Percentiles rank a stretch among this genome's conserved stretches.
These are phyloP conservation scores for Volvariella volvacea DNA, from an alignment of 1,284 basidiomycete genomes.

Conservation along the genomic window DNA sequence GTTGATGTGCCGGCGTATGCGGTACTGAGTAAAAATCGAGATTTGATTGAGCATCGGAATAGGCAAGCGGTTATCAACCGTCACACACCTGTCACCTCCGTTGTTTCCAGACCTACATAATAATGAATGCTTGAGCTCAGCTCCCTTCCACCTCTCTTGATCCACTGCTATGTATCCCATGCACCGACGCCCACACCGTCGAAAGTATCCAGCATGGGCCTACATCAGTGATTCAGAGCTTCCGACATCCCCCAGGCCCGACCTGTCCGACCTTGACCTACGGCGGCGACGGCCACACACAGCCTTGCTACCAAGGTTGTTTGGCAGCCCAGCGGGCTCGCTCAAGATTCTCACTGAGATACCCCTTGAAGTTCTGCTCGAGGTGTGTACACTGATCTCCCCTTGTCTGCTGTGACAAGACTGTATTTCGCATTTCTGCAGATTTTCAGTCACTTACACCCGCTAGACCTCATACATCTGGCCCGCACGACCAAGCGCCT, in stretches of 20 bases:
- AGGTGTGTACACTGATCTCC: slow-evolving; percentile 14
- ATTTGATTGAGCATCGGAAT: no score
- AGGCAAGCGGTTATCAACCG: no score
- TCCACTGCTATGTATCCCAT: not conserved
- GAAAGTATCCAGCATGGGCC: slow-evolving; percentile 3
- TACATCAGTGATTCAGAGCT: slow-evolving; percentile 6
- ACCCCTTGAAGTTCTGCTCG: slow-evolving; percentile 23
- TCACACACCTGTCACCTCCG: no score
- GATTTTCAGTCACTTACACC: slow-evolving; percentile 26
- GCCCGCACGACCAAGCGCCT: slow-evolving; percentile 30
- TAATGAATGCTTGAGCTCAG: no score
- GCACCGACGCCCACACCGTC: slow-evolving; percentile 1
- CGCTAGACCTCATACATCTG: slow-evolving; percentile 30
- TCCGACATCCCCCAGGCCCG: slow-evolving; percentile 4
- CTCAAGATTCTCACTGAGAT: slow-evolving; percentile 12
- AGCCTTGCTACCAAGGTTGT: not conserved
- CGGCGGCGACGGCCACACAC: no score
- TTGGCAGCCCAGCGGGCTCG: not conserved
- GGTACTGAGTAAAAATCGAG: no score
- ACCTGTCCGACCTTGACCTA: slow-evolving; percentile 5
- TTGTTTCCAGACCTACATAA: no score
- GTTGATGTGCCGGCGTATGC: no score
- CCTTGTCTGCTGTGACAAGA: not conserved
- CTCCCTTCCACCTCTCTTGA: no score
- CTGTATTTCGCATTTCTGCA: slow-evolving; percentile 6